Percentiles rank a stretch among this genome's conserved stretches.
These are phyloP conservation scores for Talaromyces stipitatus DNA, from an alignment of 495 filamentous ascomycete genomes.

Conservation along the genomic window DNA sequence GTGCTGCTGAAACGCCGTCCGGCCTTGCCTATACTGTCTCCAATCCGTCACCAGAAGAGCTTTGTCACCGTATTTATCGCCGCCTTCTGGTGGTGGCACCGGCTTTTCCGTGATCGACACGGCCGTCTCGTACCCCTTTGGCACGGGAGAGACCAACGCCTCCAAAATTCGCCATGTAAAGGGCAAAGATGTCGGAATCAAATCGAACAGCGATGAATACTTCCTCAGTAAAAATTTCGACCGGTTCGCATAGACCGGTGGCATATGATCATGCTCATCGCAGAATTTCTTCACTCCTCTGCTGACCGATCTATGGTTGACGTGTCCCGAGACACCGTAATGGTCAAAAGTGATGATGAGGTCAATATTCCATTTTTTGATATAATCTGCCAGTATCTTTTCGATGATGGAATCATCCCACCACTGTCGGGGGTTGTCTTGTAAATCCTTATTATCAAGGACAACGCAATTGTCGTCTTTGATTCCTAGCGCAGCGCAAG, in stretches of 20 bases:
- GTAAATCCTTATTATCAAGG: slow-evolving; percentile 25
- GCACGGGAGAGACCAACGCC: slow-evolving; percentile 21
- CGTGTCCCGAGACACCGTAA: slow-evolving; percentile 32
- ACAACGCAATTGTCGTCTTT: slow-evolving; percentile 21
- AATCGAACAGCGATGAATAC: slow-evolving; percentile 30
- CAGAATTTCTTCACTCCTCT: slow-evolving; percentile 28
- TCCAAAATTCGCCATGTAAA: slow-evolving; percentile 28
- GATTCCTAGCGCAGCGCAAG: slow-evolving; percentile 28
- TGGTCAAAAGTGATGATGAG: slow-evolving; percentile 37
- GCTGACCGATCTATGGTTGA: slow-evolving; percentile 36
- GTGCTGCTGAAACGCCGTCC: slow-evolving; percentile 27
- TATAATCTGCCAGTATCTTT: slow-evolving; percentile 21
- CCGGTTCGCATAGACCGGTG: slow-evolving; percentile 26
- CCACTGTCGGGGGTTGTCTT: slow-evolving; percentile 34
- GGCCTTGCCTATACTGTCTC: slow-evolving; percentile 24
- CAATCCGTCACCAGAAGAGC: slow-evolving; percentile 27
- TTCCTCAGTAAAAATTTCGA: slow-evolving; percentile 28
- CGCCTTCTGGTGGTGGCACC: slow-evolving; percentile 4
- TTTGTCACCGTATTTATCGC: slow-evolving; percentile 14
- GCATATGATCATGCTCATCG: slow-evolving; percentile 11
- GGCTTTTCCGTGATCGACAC: not conserved
- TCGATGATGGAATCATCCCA: slow-evolving; percentile 28
- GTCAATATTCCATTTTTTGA: slow-evolving; percentile 31
- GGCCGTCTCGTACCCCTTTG: not conserved
- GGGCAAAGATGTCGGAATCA: slow-evolving; percentile 28